Evolutionary conservation across 208 protist genomes (phyloP).

Genomic region (Wallacemonas collosoma): DNA sequence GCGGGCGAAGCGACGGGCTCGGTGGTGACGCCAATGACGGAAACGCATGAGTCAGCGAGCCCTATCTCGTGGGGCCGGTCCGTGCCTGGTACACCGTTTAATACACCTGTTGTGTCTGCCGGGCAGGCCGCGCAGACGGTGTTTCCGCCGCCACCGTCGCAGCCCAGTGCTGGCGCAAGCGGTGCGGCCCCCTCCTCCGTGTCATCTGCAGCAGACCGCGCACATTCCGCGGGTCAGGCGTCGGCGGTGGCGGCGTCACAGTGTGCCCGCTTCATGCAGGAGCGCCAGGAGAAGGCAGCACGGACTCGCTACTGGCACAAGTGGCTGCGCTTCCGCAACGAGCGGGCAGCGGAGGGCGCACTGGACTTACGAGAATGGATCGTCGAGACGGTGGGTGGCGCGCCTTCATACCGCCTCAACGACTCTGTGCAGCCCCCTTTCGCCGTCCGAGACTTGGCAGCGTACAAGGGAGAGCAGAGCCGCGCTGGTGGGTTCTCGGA

Average conservation of each 20-base stretch:
- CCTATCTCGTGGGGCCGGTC: not conserved
- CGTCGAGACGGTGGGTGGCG: not conserved
- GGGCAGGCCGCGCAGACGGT: not conserved
- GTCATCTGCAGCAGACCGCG: no score
- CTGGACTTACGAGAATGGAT: slow-evolving; percentile 23
- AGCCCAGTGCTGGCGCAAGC: no score
- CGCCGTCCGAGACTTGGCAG: slow-evolving; percentile 31
- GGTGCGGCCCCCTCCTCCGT: no score
- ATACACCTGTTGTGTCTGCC: not conserved
- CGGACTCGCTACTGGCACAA: slow-evolving; percentile 14
- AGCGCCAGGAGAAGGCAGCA: not conserved
- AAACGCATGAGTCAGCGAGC: not conserved
- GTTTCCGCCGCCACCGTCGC: not conserved
- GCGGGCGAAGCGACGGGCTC: not conserved
- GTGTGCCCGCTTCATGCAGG: slow-evolving; percentile 19
- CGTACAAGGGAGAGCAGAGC: slow-evolving; percentile 28
- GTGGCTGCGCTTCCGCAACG: slow-evolving; percentile 22
- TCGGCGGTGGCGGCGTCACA: not conserved
- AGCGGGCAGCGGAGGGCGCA: slow-evolving; percentile 19
- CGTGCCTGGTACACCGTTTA: slow-evolving; percentile 6
- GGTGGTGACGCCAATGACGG: not conserved
- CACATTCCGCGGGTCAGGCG: not conserved
- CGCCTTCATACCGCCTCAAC: slow-evolving; percentile 25
- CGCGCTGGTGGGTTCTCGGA: slow-evolving; percentile 37
- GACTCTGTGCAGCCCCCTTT: slow-evolving; percentile 47